Evolutionary conservation across 116 monocot species (phyloP).

Genomic region (Dioscorea cayenensis): DNA sequence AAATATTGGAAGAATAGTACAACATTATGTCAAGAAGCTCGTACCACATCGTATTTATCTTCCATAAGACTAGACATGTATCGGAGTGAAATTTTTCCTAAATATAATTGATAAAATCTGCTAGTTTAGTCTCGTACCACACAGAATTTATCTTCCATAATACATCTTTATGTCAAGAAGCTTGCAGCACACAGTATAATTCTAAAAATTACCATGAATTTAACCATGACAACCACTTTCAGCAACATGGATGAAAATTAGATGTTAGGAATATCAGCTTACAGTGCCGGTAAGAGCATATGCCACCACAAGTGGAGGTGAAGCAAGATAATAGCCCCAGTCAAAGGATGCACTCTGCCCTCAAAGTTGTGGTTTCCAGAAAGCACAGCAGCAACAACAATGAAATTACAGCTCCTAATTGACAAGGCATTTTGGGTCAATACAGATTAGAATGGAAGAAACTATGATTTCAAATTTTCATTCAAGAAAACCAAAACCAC

Average conservation of each 20-base stretch:
- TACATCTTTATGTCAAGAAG: not conserved
- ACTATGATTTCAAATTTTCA: too few species aligned
- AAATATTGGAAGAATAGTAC: too few species aligned
- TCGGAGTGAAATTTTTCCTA: too few species aligned
- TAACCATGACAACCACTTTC: not conserved
- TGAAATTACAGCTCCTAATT: slow-evolving; percentile 22
- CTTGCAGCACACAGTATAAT: not conserved
- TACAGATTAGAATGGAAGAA: too few species aligned
- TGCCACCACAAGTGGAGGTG: slow-evolving; percentile 82
- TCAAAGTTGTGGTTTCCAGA: slow-evolving; percentile 89
- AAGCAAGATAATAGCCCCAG: slow-evolving; percentile 83
- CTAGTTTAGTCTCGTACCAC: too few species aligned
- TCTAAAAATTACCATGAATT: not conserved
- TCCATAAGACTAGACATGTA: too few species aligned
- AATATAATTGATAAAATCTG: too few species aligned
- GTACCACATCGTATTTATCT: too few species aligned
- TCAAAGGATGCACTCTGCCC: slow-evolving; percentile 80
- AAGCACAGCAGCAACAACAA: slow-evolving; percentile 77
- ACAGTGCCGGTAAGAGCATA: slow-evolving; percentile 93
- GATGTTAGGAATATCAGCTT: slow-evolving; percentile 7
- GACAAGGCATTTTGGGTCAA: too few species aligned
- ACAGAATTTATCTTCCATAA: too few species aligned
- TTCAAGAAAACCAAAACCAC: too few species aligned
- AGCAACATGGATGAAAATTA: not conserved
- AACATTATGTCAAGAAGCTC: too few species aligned